These are phyloP conservation scores for Solanum megistacrolobum DNA, from an alignment of 257 asterid genomes.

Conservation along the genomic window DNA sequence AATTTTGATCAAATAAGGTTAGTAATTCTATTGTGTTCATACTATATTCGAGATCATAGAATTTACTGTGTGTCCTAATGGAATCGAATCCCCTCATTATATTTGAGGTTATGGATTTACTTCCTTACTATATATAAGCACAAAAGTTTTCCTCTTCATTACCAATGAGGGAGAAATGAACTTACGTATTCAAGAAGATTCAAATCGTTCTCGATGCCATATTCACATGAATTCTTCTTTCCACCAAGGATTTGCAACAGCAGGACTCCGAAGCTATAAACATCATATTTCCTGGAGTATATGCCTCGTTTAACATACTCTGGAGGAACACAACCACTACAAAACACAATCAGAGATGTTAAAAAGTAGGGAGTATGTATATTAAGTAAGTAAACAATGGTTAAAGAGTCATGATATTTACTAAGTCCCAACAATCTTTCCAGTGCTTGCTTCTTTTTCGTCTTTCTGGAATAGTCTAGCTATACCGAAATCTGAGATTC, in stretches of 20 bases:
- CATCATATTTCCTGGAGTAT: constrained; percentile 31
- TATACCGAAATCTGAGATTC: constrained; percentile 26
- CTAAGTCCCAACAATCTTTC: constrained; percentile 31
- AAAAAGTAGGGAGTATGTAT: too few relatives aligned
- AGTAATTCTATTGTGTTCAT: background rate
- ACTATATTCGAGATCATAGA: background rate
- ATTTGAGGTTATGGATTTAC: too few relatives aligned
- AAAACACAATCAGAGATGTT: background rate
- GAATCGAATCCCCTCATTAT: too few relatives aligned
- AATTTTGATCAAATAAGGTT: background rate
- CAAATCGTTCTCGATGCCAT: constrained; percentile 15
- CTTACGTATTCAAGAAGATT: constrained; percentile 18
- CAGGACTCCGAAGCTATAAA: constrained; percentile 33
- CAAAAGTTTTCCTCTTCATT: background rate
- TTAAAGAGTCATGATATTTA: constrained; percentile 2
- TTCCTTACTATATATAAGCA: too few relatives aligned
- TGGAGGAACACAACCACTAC: constrained; percentile 36
- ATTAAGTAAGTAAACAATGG: background rate
- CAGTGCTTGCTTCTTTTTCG: constrained; percentile 19
- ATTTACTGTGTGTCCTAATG: too few relatives aligned
- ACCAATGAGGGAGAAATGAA: background rate
- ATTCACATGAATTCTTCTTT: constrained; percentile 14
- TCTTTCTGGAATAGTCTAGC: constrained; percentile 24
- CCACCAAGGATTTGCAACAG: constrained; percentile 32
- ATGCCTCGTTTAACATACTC: constrained; percentile 26